Conservation (phyloP, 345 rosid species). For the Salix udensis region DNA sequence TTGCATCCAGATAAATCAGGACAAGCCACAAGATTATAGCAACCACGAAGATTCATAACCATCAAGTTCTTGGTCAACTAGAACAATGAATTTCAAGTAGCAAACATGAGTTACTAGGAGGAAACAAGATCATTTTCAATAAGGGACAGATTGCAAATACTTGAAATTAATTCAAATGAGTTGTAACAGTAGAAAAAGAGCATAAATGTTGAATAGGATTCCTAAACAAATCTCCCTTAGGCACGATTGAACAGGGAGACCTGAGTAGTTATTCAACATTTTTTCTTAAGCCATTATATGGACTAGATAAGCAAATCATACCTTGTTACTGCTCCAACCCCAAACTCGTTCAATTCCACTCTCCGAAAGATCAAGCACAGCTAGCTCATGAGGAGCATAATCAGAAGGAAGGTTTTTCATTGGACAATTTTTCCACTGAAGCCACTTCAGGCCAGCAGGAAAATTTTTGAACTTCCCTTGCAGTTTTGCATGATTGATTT, state of each 20-base stretch:
- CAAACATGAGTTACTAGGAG: not conserved
- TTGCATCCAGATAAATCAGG: constrained; percentile 40
- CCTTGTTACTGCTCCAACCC: constrained; percentile 26
- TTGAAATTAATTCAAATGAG: too few relatives aligned
- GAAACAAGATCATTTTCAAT: not conserved
- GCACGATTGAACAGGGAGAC: not conserved
- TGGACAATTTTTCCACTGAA: constrained; percentile 65
- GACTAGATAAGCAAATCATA: constrained; percentile 7
- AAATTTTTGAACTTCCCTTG: constrained; percentile 47
- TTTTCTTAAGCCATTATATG: not conserved
- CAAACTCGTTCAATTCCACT: constrained; percentile 44
- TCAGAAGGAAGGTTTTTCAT: constrained; percentile 42
- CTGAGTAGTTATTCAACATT: not conserved
- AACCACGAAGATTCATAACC: constrained; percentile 40
- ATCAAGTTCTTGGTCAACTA: constrained; percentile 41
- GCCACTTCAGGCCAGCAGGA: constrained; percentile 56
- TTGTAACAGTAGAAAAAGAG: not conserved
- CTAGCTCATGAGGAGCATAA: constrained; percentile 38
- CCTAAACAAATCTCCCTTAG: not conserved
- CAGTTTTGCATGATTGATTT: constrained; percentile 48
- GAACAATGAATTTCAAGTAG: not conserved
- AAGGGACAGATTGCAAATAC: too few relatives aligned
- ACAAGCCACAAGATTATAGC: constrained; percentile 30
- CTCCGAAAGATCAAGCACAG: constrained; percentile 66
- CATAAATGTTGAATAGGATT: not conserved